A percentile compares a stretch with the other conserved stretches of the same genome.
Conservation (phyloP, 306 rosid genomes). For the Ammopiptanthus mongolicus region DNA sequence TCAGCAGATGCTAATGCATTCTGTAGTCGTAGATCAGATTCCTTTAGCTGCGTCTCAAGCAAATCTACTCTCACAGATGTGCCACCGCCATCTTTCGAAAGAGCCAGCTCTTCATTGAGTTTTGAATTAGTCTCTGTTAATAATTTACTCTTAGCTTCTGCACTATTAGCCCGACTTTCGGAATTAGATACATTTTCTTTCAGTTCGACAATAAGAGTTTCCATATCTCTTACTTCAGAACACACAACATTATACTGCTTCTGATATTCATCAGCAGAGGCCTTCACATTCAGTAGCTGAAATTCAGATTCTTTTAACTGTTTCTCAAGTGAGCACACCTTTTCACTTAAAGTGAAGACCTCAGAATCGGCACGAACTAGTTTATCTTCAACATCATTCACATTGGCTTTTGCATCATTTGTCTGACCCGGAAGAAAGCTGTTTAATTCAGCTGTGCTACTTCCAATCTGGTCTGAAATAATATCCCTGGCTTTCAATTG, state of each 20-base stretch:
- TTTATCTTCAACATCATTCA: conserved; percentile 49
- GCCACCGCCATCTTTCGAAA: conserved; percentile 20
- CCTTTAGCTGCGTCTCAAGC: conserved; percentile 53
- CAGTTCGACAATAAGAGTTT: conserved; percentile 22
- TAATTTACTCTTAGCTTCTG: conserved; percentile 35
- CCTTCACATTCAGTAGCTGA: conserved; percentile 22
- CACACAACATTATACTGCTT: conserved; percentile 25
- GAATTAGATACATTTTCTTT: conserved; percentile 33
- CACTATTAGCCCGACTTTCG: conserved; percentile 40
- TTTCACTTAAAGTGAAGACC: conserved; percentile 35
- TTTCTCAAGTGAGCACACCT: conserved; percentile 42
- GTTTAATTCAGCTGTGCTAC: conserved; percentile 22
- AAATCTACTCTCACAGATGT: conserved; percentile 30
- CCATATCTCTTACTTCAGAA: conserved; percentile 34
- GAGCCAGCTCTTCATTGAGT: conserved; percentile 38
- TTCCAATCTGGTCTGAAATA: conserved; percentile 20
- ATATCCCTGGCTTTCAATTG: conserved; percentile 34
- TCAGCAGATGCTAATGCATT: conserved; percentile 56
- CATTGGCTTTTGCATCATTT: conserved; percentile 24
- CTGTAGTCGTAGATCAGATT: conserved; percentile 46
- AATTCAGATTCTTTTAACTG: conserved; percentile 44
- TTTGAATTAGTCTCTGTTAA: conserved; percentile 34
- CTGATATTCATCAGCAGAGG: conserved; percentile 31
- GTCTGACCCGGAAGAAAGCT: conserved; percentile 29
- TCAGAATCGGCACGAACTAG: conserved; percentile 35